These are phyloP conservation scores for Mrakia gelida DNA, from an alignment of 768 basidiomycete genomes.

Conservation along the genomic window DNA sequence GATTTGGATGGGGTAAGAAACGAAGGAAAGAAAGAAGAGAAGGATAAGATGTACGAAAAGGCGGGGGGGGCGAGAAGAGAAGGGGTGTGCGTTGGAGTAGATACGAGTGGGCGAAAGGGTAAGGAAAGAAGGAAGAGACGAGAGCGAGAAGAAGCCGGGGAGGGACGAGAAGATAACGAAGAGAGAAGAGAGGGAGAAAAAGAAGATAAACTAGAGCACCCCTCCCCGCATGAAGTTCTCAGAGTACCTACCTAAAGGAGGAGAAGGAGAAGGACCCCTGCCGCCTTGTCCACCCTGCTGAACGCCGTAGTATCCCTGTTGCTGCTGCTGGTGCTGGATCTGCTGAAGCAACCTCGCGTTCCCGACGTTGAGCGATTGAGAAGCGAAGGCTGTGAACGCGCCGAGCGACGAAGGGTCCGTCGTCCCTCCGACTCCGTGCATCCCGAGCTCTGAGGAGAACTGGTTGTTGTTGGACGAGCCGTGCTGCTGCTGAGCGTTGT, in stretches of 20 bases:
- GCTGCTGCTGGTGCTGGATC: conserved; percentile 25
- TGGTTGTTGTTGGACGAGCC: conserved; percentile 11
- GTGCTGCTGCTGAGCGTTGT: conserved; percentile 11
- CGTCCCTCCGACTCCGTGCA: conserved; percentile 10
- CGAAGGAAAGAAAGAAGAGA: conserved; percentile 56
- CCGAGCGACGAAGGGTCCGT: conserved; percentile 16
- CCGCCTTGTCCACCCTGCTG: conserved; percentile 24
- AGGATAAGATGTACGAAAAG: conserved; percentile 33
- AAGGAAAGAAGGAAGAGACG: conserved; percentile 57
- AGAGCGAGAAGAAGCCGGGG: conserved; percentile 46
- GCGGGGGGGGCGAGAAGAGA: conserved; percentile 26
- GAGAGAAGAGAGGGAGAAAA: conserved; percentile 45
- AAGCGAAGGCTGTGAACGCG: conserved; percentile 16
- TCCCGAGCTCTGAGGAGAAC: conserved; percentile 19
- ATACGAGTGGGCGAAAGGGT: conserved; percentile 65
- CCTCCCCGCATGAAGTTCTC: conserved; percentile 59
- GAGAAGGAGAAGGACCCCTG: conserved; percentile 26
- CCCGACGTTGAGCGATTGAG: conserved; percentile 10
- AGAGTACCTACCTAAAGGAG: conserved; percentile 20
- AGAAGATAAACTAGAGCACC: conserved; percentile 62
- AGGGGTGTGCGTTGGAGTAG: conserved; percentile 45
- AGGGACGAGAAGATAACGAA: conserved; percentile 34
- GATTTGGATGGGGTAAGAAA: conserved; percentile 66
- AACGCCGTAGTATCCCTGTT: conserved; percentile 27
- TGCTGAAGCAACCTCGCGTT: conserved; percentile 12